Percentiles rank a stretch among this genome's conserved stretches.
phyloP scores from a whole-genome alignment of 345 rosid genomes.

The Euphorbia lathyris region DNA sequence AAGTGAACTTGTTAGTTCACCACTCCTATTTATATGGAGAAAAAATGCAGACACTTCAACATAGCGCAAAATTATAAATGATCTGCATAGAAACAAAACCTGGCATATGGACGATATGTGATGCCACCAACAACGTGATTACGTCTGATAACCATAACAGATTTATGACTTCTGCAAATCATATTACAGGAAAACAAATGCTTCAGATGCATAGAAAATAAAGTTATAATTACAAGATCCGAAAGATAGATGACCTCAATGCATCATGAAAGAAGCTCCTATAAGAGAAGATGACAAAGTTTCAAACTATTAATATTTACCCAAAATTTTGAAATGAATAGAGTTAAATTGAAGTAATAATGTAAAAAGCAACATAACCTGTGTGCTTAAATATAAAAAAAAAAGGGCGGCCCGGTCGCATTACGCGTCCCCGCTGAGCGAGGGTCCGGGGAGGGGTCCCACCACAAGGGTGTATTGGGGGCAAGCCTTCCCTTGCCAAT shows the following conservation, averaged over 20 bases:
- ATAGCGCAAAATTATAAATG: conserved; percentile 1
- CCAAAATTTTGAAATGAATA: conserved; percentile 1
- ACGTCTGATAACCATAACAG: conserved; percentile 92
- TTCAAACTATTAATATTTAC: background rate
- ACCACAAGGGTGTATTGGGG: too few relatives aligned
- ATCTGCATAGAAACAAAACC: conserved; percentile 40
- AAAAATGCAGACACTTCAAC: background rate
- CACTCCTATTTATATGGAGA: background rate
- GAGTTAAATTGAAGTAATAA: background rate
- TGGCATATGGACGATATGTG: conserved; percentile 93
- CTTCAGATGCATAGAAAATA: background rate
- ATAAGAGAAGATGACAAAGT: background rate
- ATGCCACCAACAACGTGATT: conserved; percentile 96
- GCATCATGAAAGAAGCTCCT: background rate
- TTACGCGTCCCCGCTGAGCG: too few relatives aligned
- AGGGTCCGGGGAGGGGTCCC: too few relatives aligned
- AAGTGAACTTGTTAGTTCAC: background rate
- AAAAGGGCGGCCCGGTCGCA: too few relatives aligned
- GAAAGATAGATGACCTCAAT: background rate
- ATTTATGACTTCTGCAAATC: conserved; percentile 78
- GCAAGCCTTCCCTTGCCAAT: too few relatives aligned
- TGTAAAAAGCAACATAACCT: background rate
- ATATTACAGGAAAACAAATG: background rate
- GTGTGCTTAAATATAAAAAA: too few relatives aligned
- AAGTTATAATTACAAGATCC: background rate